Evolutionary conservation across 208 protist genomes (phyloP), one percentile per base, ranked within the genome.

Genomic region (Crithidia brevicula): DNA sequence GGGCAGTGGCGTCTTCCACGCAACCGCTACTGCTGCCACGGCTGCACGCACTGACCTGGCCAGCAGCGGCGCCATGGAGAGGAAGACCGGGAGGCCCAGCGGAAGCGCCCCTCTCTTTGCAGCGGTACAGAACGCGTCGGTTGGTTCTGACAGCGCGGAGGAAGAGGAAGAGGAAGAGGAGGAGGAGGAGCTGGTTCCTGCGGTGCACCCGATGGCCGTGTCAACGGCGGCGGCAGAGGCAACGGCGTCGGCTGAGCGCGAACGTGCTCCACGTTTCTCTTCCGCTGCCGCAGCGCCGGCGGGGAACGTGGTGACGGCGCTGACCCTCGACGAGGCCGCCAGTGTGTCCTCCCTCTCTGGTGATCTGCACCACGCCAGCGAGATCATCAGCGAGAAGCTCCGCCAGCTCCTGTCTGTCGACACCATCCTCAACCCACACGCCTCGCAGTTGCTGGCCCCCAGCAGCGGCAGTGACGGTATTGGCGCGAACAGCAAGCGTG

Each of bases 341-440:
- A 74, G 71, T 59, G 34, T 61, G 60, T 47, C 66, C 9, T 56
- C 60, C 0, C 75, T 87, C 23, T 77, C 74, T 4, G 60, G 54
- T 13, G 62, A 82, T 50, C 76, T 83, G 31, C 61, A 74, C 36
- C 81, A 78, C 50, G 72, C 65, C 27, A 78, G 49, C 46, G 74
- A 86, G 4, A 47, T 66, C 20, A 65, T 85, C n/a, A 42, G 80
- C 67, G 65, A 56, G 49, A 77, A 72, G 33, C 51, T 85, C 18
- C 40, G 72, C 10, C 30, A 68, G 28, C 20, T 86, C 9, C 64
- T 91, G 33, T 67, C 67, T 4, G 63, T 91, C 16, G 78, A 90
- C 64, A 75, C 81, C 18, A 64, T 78, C 16, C 63, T 84, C 31
- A 80, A 82, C 60, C 72, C 77, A 4, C 58, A 72, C 36, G 57